Percentiles rank a stretch among this genome's conserved stretches.
Evolutionary conservation across 2,329 filamentous ascomycete genomes (phyloP).

Genomic region (Pseudopyrenochaeta lycopersici): DNA sequence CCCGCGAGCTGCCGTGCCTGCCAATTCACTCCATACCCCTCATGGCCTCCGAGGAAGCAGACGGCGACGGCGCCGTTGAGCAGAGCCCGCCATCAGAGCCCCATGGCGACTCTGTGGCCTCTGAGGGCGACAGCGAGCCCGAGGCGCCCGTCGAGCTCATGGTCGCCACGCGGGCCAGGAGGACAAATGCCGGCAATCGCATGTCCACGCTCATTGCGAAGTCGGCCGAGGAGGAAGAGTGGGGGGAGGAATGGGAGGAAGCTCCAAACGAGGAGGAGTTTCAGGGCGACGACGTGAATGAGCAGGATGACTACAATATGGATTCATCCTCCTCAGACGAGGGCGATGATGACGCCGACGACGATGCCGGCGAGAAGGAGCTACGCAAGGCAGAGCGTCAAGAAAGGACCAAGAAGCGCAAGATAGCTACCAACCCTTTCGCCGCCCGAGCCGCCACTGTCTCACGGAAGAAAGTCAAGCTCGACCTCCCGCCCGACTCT

Average conservation of each 20-base stretch:
- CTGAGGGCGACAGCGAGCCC: conserved; percentile 37
- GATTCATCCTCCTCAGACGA: conserved; percentile 83
- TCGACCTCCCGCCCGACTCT: conserved; percentile 54
- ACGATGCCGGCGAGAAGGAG: conserved; percentile 87
- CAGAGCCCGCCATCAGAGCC: conserved; percentile 20
- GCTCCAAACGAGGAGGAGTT: conserved; percentile 66
- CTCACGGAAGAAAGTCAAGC: conserved; percentile 52
- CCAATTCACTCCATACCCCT: conserved; percentile 1
- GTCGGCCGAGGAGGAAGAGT: conserved; percentile 45
- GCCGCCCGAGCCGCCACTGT: conserved; percentile 44
- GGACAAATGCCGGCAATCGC: conserved; percentile 53
- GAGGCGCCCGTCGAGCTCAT: conserved; percentile 46
- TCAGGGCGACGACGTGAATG: conserved; percentile 62
- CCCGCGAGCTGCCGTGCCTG: conserved; percentile 12
- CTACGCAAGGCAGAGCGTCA: conserved; percentile 79
- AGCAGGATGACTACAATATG: conserved; percentile 77
- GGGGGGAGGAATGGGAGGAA: conserved; percentile 70
- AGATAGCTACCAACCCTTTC: conserved; percentile 66
- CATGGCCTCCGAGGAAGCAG: conserved; percentile 23
- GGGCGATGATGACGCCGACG: conserved; percentile 72
- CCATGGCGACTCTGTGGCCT: conserved; percentile 22
- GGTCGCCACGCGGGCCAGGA: conserved; percentile 48
- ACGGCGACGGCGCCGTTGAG: conserved; percentile 22
- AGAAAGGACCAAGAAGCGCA: conserved; percentile 74
- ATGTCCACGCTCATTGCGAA: conserved; percentile 51